phyloP scores from a whole-genome alignment of 2,329 filamentous ascomycete species.

The Nothopassalora personata region DNA sequence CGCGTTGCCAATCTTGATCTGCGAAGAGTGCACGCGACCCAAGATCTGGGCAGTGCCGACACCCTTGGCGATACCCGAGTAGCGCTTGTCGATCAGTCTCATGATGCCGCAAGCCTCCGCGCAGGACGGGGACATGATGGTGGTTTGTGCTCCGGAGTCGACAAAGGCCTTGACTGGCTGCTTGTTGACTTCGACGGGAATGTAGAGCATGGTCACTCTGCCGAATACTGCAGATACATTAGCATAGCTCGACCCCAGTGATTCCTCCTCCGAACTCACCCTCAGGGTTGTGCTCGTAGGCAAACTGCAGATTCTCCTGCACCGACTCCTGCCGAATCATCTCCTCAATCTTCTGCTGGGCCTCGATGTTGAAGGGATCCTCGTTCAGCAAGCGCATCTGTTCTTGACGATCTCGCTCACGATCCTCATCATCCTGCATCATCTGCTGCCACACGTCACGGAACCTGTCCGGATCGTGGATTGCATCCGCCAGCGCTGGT shows the following conservation, averaged over 20 bases:
- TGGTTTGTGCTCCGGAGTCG: constrained; percentile 94
- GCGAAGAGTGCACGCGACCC: constrained; percentile 88
- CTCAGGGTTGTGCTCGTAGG: constrained; percentile 95
- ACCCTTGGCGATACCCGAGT: constrained; percentile 84
- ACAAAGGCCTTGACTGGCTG: constrained; percentile 91
- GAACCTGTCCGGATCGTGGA: constrained; percentile 73
- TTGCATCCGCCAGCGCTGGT: constrained; percentile 69
- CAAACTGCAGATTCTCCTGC: constrained; percentile 91
- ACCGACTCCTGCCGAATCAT: constrained; percentile 94
- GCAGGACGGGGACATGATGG: constrained; percentile 94
- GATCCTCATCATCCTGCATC: constrained; percentile 64
- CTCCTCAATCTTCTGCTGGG: constrained; percentile 88
- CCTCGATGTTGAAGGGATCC: constrained; percentile 89
- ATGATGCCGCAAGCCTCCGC: constrained; percentile 92
- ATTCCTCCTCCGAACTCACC: constrained; percentile 52
- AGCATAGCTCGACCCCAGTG: constrained; percentile 1
- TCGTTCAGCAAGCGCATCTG: constrained; percentile 82
- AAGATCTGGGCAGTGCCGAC: constrained; percentile 94
- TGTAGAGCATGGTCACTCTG: constrained; percentile 91
- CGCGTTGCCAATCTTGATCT: constrained; percentile 84
- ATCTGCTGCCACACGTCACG: constrained; percentile 64
- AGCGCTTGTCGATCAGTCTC: constrained; percentile 88
- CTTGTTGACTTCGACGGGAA: constrained; percentile 91
- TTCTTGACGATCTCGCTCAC: constrained; percentile 70
- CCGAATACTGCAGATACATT: constrained; percentile 67